phyloP scores from a whole-genome alignment of 805 yeast genomes.

The Cyberlindnera lachancei region DNA sequence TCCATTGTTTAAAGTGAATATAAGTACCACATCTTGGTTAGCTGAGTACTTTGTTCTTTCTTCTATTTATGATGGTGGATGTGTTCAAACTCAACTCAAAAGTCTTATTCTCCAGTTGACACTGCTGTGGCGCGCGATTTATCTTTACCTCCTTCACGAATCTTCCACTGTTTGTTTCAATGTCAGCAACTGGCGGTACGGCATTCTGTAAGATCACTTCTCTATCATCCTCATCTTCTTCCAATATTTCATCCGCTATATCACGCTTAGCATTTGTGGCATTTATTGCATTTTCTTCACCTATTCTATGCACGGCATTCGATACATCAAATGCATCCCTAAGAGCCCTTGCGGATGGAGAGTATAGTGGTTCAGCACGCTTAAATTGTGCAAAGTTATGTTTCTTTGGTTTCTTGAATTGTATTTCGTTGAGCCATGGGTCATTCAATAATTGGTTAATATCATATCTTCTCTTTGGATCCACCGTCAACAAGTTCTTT shows the following conservation, averaged over 20 bases:
- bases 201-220: slow-evolving; percentile 6
- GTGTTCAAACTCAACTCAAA: slow-evolving; percentile 31
- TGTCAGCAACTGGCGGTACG: slow-evolving; percentile 9
- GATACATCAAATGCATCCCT: slow-evolving; percentile 84
- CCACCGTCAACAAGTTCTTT: slow-evolving; percentile 55
- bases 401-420: slow-evolving; percentile 19
- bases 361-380: slow-evolving; percentile 30
- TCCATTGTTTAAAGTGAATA: too few species aligned
- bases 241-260: slow-evolving; percentile 5
- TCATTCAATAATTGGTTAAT: slow-evolving; percentile 60
- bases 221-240: slow-evolving; percentile 24
- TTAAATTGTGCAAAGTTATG: slow-evolving; percentile 14
- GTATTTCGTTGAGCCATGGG: slow-evolving; percentile 49
- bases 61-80: slow-evolving; percentile 34
- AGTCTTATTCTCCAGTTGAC: slow-evolving; percentile 16
- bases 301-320: slow-evolving; percentile 69
- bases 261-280: slow-evolving; percentile 2
- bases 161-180: slow-evolving; percentile 16
- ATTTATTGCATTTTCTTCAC: slow-evolving; percentile 18
- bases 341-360: slow-evolving; percentile 74
- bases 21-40: slow-evolving; percentile 2
- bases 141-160: slow-evolving; percentile 12
- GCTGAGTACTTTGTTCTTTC: slow-evolving; percentile 24
- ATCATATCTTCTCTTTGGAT: slow-evolving; percentile 61
- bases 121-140: slow-evolving; percentile 3